These are phyloP conservation scores for Blumeriella jaapii DNA, from an alignment of 2,329 filamentous ascomycete species.

Conservation along the genomic window DNA sequence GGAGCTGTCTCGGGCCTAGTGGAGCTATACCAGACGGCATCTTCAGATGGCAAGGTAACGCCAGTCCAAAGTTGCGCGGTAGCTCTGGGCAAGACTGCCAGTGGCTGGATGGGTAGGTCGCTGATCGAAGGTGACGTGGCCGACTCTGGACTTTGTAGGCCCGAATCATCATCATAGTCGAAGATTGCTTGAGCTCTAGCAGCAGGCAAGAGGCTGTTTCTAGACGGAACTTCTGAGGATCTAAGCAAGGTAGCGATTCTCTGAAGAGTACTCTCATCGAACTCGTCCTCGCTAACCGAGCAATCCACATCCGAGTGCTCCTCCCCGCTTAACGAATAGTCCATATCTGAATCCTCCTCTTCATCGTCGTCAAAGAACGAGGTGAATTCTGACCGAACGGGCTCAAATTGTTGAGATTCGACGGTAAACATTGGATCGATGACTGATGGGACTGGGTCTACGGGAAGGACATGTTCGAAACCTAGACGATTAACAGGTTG, in stretches of 20 bases:
- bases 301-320: too few relatives aligned
- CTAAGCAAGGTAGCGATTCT: conserved; percentile 51
- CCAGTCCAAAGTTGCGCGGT: conserved; percentile 14
- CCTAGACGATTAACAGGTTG: conserved; percentile 34
- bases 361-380: conserved; percentile 52
- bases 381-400: conserved; percentile 18
- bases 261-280: conserved; percentile 51
- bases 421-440: conserved; percentile 20
- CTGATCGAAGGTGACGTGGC: conserved; percentile 6
- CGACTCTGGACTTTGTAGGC: conserved; percentile 9
- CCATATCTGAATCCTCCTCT: conserved; percentile 32
- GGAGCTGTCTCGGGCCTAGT: conserved; percentile 16
- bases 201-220: conserved; percentile 36
- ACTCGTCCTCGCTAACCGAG: conserved; percentile 29
- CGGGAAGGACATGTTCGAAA: conserved; percentile 19
- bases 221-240: conserved; percentile 39
- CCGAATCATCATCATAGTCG: conserved; percentile 18
- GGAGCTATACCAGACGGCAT: conserved; percentile 7
- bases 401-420: conserved; percentile 19
- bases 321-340: conserved; percentile 18
- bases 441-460: conserved; percentile 14
- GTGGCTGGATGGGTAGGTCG: conserved; percentile 17
- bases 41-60: not conserved
- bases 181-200: conserved; percentile 10
- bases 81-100: conserved; percentile 5